Conservation (phyloP, 495 filamentous ascomycete genomes). For the Podospora didyma region DNA sequence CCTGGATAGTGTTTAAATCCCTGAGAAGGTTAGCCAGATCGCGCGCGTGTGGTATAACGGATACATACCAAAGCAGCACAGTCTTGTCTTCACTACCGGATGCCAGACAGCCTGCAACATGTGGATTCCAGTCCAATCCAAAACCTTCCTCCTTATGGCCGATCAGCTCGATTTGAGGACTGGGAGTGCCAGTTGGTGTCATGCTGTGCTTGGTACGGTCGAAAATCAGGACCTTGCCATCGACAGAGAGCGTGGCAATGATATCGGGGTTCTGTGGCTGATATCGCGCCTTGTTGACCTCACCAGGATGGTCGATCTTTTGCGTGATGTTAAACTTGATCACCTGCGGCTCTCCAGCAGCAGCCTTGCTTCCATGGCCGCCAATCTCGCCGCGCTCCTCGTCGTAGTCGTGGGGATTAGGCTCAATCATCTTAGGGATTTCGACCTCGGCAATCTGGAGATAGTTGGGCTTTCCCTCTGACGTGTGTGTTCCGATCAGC, state of each 20-base stretch:
- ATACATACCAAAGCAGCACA: conserved; percentile 77
- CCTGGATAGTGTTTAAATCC: conserved; percentile 71
- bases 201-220: conserved; percentile 91
- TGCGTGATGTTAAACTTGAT: conserved; percentile 88
- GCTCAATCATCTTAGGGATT: conserved; percentile 72
- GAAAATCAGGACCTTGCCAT: conserved; percentile 85
- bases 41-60: not conserved
- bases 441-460: conserved; percentile 91
- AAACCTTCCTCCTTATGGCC: conserved; percentile 94
- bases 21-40: conserved; percentile 39
- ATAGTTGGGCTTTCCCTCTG: conserved; percentile 81
- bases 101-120: conserved; percentile 73
- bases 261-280: conserved; percentile 97
- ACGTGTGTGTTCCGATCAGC: conserved; percentile 92
- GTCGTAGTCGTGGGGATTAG: conserved; percentile 78
- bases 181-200: conserved; percentile 63
- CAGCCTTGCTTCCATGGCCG: conserved; percentile 72
- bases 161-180: conserved; percentile 75
- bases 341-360: conserved; percentile 45
- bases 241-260: conserved; percentile 88
- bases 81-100: conserved; percentile 90
- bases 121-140: conserved; percentile 88
- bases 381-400: conserved; percentile 90
- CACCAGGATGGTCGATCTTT: conserved; percentile 92
- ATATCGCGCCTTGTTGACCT: conserved; percentile 98